These are phyloP conservation scores for Pseudogymnoascus sp. DNA, from an alignment of 2,329 filamentous ascomycete genomes.

Conservation along the genomic window DNA sequence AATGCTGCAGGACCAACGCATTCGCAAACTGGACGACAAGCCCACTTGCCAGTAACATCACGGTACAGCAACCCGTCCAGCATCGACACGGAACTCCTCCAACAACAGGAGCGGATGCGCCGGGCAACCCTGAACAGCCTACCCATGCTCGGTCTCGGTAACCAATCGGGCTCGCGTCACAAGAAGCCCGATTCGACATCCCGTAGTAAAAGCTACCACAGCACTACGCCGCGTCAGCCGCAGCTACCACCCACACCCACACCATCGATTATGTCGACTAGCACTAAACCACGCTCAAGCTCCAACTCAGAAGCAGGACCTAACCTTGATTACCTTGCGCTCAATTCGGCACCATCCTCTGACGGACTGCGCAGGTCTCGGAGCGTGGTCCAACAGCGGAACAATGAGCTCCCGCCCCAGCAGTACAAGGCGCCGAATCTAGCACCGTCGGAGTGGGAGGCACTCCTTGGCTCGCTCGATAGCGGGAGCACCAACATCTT, in stretches of 20 bases:
- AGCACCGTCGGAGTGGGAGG: slow-evolving; percentile 71
- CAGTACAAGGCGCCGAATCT: slow-evolving; percentile 32
- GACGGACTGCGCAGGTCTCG: neutral
- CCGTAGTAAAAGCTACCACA: neutral
- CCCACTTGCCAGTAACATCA: neutral
- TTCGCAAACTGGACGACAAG: neutral
- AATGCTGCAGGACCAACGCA: neutral
- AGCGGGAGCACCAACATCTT: slow-evolving; percentile 77
- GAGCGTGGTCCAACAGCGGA: neutral
- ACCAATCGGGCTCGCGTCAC: slow-evolving; percentile 34
- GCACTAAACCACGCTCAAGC: slow-evolving; percentile 8
- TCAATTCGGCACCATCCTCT: slow-evolving; percentile 24
- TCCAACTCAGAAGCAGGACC: slow-evolving; percentile 24
- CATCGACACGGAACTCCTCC: slow-evolving; percentile 47
- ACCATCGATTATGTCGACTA: neutral
- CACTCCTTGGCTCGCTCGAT: slow-evolving; percentile 71
- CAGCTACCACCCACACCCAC: neutral
- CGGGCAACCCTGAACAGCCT: slow-evolving; percentile 47
- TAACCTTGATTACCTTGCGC: slow-evolving; percentile 54
- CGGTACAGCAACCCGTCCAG: neutral
- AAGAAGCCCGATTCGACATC: slow-evolving; percentile 44
- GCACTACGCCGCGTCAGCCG: neutral
- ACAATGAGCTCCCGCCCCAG: neutral
- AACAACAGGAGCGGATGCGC: slow-evolving; percentile 51
- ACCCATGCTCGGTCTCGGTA: slow-evolving; percentile 13